Conservation (phyloP, 129 eudicot genomes). For the Artemisia argyi region DNA sequence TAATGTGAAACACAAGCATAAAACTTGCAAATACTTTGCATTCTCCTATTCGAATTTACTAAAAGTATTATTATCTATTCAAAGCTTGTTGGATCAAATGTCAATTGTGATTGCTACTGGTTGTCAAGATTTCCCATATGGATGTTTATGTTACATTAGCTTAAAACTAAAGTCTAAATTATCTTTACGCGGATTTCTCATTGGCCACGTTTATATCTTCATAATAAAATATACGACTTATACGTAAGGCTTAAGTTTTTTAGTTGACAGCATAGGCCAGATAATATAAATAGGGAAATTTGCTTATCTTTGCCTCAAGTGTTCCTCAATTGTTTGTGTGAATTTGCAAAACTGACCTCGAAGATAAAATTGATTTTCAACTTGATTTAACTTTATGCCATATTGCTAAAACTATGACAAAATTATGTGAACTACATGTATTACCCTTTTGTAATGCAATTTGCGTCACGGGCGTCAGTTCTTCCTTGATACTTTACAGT, state of each 20-base stretch:
- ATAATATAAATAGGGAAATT: too few species aligned
- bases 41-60: slow-evolving; percentile 4
- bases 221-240: not conserved
- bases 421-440: too few species aligned
- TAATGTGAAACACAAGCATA: slow-evolving; percentile 52
- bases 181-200: slow-evolving; percentile 7
- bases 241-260: not conserved
- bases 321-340: too few species aligned
- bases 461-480: too few species aligned
- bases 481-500: too few species aligned
- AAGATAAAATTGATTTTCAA: too few species aligned
- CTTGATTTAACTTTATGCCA: too few species aligned
- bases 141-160: slow-evolving; percentile 2
- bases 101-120: slow-evolving; percentile 13
- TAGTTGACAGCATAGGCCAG: not conserved
- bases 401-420: too few species aligned
- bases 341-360: too few species aligned
- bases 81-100: slow-evolving; percentile 39
- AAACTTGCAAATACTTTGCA: slow-evolving; percentile 12
- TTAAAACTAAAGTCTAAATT: not conserved
- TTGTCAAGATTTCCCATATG: slow-evolving; percentile 1
- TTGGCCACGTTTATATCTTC: not conserved
- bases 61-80: not conserved
- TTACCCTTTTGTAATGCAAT: too few species aligned
- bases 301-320: too few species aligned